Base-by-base conservation (phyloP, 2,329 filamentous ascomycete genomes). In the Aphanocladium album region DNA sequence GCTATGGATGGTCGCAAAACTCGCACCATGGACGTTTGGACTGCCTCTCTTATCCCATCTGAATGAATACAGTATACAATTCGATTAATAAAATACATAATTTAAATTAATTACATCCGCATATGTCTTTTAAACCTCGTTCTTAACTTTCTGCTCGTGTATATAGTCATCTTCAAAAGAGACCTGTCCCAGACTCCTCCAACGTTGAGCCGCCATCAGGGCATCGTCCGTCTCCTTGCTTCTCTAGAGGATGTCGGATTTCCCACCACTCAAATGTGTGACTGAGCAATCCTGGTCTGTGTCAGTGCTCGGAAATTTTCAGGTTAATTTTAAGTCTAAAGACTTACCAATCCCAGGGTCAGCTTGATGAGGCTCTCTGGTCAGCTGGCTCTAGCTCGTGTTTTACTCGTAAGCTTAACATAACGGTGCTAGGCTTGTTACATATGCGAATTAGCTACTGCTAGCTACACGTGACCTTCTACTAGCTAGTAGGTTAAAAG, bases 341-440 rank as follows among this genome's bases (percentile, higher is more conserved):
- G 14, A 67, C 77, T 70, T 68, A 83, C 80, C 68, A 83, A 63
- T 11, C 81, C 81, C 8, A 84, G 68, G 0, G 82, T 84, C 64
- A 85, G 65, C 67, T 83, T 83, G 60, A 83, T 84, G 5, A 77
- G 70, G 0, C 76, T 76, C 55, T 84, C 81, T 1, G 76, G 72
- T 75, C 77, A 81, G 30, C 73, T 66, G 14, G n/a, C n/a, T n/a
- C n/a, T n/a, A n/a, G n/a, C n/a, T n/a, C n/a, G n/a, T n/a, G n/a
- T n/a, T n/a, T n/a, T n/a, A n/a, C n/a, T n/a, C n/a, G n/a, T n/a
- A n/a, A n/a, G n/a, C n/a, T n/a, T n/a, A n/a, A n/a, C n/a, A n/a
- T n/a, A n/a, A n/a, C n/a, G n/a, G n/a, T n/a, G n/a, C n/a, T n/a
- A n/a, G n/a, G n/a, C n/a, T n/a, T n/a, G n/a, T n/a, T n/a, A n/a